phyloP scores from a whole-genome alignment of 2,329 filamentous ascomycete species.

The Penicillium digitatum region DNA sequence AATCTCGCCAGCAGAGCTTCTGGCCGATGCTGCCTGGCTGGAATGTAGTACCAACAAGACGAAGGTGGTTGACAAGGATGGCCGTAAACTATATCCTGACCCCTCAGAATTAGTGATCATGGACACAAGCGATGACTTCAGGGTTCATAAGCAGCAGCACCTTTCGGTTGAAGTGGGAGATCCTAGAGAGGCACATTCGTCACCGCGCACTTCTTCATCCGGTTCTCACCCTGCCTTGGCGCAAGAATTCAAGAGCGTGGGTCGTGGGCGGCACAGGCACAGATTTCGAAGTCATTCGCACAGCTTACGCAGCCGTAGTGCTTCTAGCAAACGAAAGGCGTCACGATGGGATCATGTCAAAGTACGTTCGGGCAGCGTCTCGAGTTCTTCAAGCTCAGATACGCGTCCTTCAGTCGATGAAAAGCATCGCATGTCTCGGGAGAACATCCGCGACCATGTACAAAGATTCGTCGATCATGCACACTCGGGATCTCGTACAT shows the following conservation, averaged over 20 bases:
- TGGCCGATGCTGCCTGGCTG: constrained; percentile 88
- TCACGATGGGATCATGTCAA: constrained; percentile 54
- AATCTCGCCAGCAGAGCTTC: constrained; percentile 74
- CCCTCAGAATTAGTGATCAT: constrained; percentile 21
- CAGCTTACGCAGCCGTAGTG: constrained; percentile 53
- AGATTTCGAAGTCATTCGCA: constrained; percentile 57
- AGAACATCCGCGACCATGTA: constrained; percentile 2
- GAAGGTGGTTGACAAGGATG: constrained; percentile 74
- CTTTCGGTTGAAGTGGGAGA: constrained; percentile 18
- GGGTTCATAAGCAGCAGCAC: constrained; percentile 19
- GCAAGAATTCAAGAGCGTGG: constrained; percentile 48
- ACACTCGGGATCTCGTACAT: constrained; percentile 3
- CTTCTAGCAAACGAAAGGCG: constrained; percentile 48
- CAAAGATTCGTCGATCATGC: constrained; percentile 8
- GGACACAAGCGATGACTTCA: constrained; percentile 10
- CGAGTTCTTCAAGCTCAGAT: constrained; percentile 55
- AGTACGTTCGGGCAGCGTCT: constrained; percentile 50
- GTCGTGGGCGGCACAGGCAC: constrained; percentile 56
- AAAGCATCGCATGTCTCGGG: constrained; percentile 9
- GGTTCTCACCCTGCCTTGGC: constrained; percentile 37
- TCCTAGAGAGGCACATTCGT: constrained; percentile 19
- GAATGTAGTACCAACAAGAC: constrained; percentile 77
- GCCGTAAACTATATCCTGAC: constrained; percentile 61
- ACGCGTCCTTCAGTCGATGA: constrained; percentile 9
- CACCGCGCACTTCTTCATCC: constrained; percentile 35